A percentile compares a stretch with the other conserved stretches of the same genome.
These are phyloP conservation scores for Bryoerythrophyllum caledonicum DNA, from an alignment of 225 moss, liverwort and hornwort species.

Conservation along the genomic window DNA sequence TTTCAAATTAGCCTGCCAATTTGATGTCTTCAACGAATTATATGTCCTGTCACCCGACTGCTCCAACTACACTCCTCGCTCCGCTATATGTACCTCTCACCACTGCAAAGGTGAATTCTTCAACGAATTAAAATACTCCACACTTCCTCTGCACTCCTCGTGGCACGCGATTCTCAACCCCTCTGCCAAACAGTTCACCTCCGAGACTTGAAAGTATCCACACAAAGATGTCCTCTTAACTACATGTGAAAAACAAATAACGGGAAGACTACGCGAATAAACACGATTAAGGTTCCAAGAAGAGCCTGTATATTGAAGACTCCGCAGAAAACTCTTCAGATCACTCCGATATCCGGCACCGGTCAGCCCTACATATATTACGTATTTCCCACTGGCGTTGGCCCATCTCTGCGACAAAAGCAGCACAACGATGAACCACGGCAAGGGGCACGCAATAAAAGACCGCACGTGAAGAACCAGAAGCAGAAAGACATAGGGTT, in stretches of 20 bases:
- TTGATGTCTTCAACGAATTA: background rate
- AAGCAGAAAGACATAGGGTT: background rate
- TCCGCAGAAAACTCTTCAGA: background rate
- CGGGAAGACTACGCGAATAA: too few relatives aligned
- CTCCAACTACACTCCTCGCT: background rate
- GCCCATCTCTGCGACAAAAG: background rate
- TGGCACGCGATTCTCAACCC: background rate
- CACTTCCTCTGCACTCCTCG: background rate
- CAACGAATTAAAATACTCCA: constrained; percentile 4
- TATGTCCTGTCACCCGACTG: too few relatives aligned
- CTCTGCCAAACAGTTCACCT: background rate
- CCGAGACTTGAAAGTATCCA: background rate
- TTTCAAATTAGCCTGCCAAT: background rate
- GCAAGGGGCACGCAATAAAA: background rate
- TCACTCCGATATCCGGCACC: too few relatives aligned
- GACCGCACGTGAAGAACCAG: background rate
- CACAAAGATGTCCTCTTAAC: too few relatives aligned
- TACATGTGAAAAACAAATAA: background rate
- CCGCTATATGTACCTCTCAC: too few relatives aligned
- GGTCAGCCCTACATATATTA: fast-evolving
- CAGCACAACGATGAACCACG: background rate
- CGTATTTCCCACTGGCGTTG: fast-evolving
- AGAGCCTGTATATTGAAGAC: too few relatives aligned
- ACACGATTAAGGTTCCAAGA: background rate
- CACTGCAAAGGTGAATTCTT: too few relatives aligned